A percentile compares a stretch with the other conserved stretches of the same genome.
Conservation (phyloP, 2,329 filamentous ascomycete species). For the Claviceps sorghi region DNA sequence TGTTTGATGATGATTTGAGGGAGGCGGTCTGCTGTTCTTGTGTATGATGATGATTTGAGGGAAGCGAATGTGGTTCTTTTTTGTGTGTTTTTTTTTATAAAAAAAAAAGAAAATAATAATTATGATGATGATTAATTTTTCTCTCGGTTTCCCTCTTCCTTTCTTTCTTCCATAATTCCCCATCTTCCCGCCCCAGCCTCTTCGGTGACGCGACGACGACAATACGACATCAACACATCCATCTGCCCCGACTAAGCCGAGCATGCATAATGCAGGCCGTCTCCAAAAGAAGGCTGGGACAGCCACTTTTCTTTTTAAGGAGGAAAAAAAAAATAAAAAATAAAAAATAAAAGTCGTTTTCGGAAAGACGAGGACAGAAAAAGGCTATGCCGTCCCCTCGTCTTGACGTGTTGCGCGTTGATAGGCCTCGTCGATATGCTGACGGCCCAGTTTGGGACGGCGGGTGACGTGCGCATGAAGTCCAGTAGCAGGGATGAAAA, state of each 20-base stretch:
- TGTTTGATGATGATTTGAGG: neutral
- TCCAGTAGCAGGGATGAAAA: neutral
- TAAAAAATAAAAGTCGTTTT: neutral
- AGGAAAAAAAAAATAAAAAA: neutral
- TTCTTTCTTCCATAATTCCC: neutral
- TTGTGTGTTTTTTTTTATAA: neutral
- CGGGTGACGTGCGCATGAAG: neutral
- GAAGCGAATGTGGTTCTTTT: neutral
- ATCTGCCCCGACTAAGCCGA: neutral
- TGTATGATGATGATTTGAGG: neutral
- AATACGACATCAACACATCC: neutral
- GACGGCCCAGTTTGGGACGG: neutral
- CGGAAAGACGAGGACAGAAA: neutral
- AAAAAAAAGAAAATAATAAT: too few relatives aligned
- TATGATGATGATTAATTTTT: too few relatives aligned
- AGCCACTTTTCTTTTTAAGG: neutral
- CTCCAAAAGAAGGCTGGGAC: neutral
- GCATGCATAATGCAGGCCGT: neutral
- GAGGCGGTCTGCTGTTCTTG: neutral
- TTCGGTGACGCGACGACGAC: neutral
- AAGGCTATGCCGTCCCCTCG: neutral
- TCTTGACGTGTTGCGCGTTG: neutral
- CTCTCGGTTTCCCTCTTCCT: too few relatives aligned
- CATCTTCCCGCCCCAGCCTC: neutral
- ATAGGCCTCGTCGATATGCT: neutral